Conservation (phyloP, 495 filamentous ascomycete genomes). For the Rusavskia elegans region DNA sequence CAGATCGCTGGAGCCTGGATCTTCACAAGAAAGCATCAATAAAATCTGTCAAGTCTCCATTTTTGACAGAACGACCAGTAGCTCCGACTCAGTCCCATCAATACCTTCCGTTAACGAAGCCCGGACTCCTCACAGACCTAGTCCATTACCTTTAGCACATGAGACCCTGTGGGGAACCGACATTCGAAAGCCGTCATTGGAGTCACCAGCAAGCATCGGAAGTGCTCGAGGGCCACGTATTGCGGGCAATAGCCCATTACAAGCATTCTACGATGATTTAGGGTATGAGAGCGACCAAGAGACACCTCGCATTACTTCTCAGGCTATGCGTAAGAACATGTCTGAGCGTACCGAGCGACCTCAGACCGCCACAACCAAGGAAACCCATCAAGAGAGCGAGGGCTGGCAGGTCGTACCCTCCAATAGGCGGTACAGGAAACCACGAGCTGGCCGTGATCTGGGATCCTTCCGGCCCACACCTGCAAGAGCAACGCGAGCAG, state of each 20-base stretch:
- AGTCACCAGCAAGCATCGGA: conserved; percentile 9
- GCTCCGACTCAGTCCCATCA: conserved; percentile 35
- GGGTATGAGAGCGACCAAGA: conserved; percentile 33
- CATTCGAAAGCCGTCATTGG: conserved; percentile 4
- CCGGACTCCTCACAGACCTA: conserved; percentile 9
- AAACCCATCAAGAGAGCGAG: conserved; percentile 13
- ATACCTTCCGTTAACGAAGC: conserved; percentile 17
- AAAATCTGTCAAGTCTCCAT: conserved; percentile 40
- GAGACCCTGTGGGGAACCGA: conserved; percentile 9
- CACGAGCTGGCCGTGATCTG: conserved; percentile 17
- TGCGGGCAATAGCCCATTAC: conserved; percentile 13
- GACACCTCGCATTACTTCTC: conserved; percentile 13
- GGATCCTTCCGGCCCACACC: conserved; percentile 19
- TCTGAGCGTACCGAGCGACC: conserved; percentile 14
- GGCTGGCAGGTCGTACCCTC: conserved; percentile 27
- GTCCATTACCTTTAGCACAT: conserved; percentile 8
- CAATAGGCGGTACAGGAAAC: conserved; percentile 10
- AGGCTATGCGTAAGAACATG: conserved; percentile 12
- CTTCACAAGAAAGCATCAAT: conserved; percentile 29
- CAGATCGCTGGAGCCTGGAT: conserved; percentile 33
- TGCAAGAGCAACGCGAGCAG: conserved; percentile 12
- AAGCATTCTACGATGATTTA: conserved; percentile 19
- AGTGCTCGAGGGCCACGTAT: conserved; percentile 15
- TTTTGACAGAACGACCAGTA: conserved; percentile 56
- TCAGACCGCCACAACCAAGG: conserved; percentile 5